Evolutionary conservation across 1,139 yeast species (phyloP).

Genomic region (Scheffersomyces quercinus): DNA sequence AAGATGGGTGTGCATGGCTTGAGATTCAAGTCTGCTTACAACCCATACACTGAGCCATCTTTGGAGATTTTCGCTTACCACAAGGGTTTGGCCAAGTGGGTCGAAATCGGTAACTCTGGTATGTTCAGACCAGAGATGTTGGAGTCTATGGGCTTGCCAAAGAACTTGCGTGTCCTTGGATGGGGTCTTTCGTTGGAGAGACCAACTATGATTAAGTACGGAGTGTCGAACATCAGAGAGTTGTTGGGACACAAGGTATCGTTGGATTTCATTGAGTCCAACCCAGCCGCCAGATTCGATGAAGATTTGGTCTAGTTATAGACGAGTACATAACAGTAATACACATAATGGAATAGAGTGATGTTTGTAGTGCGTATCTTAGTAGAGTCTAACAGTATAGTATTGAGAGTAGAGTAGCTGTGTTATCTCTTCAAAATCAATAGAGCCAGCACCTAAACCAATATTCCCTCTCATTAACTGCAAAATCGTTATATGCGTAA

Average conservation of each 20-base stretch:
- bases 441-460: not conserved
- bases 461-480: too few relatives aligned
- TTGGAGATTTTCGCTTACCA: conserved; percentile 98
- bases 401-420: not conserved
- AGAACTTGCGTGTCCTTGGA: conserved; percentile 90
- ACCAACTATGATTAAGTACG: conserved; percentile 99
- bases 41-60: conserved; percentile 98
- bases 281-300: conserved; percentile 97
- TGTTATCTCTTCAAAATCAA: not conserved
- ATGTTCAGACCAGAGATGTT: conserved; percentile 99
- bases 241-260: conserved; percentile 92
- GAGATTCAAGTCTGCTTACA: conserved; percentile 97
- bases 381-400: not conserved
- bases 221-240: conserved; percentile 92
- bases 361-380: not conserved
- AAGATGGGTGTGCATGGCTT: conserved; percentile 96
- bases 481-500: too few relatives aligned
- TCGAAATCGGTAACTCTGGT: conserved; percentile 98
- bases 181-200: conserved; percentile 98
- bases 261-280: conserved; percentile 88
- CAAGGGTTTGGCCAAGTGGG: conserved; percentile 94
- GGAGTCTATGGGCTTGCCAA: conserved; percentile 96
- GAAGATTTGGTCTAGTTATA: conserved; percentile 37
- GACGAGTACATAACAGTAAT: not conserved
- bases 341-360: not conserved